A percentile compares a stretch with the other conserved stretches of the same genome.
phyloP scores from a whole-genome alignment of 176 grass and related monocot species.

The Phoenix dactylifera region DNA sequence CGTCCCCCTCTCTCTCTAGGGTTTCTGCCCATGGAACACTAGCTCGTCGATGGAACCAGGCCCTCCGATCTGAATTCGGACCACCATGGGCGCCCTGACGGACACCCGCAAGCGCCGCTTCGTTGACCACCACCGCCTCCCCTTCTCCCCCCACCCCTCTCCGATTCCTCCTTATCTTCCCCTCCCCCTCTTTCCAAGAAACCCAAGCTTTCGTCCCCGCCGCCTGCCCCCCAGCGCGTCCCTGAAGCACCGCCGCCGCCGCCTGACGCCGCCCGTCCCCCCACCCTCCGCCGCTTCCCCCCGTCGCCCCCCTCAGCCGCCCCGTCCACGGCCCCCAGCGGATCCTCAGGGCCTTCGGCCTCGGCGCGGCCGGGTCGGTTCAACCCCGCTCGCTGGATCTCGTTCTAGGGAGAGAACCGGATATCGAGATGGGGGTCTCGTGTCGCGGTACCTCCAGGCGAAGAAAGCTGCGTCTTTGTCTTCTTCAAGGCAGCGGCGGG shows the following conservation, averaged over 20 bases:
- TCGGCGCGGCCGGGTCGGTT: not conserved
- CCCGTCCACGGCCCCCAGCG: conserved; percentile 45
- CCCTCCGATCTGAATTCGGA: not conserved
- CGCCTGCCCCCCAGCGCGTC: not conserved
- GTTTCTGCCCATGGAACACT: too few species aligned
- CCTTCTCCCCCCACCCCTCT: conserved; percentile 8
- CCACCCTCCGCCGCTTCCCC: conserved; percentile 23
- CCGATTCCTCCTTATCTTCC: not conserved
- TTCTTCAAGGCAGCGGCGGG: not conserved
- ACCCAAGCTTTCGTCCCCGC: not conserved
- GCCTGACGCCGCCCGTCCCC: not conserved
- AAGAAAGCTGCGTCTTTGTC: conserved; percentile 7
- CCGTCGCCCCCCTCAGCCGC: conserved; percentile 11
- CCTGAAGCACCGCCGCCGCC: conserved; percentile 2
- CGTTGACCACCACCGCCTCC: conserved; percentile 26
- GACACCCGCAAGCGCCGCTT: conserved; percentile 74
- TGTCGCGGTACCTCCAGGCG: not conserved
- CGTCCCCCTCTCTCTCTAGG: too few species aligned
- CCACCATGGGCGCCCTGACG: conserved; percentile 60
- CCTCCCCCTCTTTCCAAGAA: conserved; percentile 13
- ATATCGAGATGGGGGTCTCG: not conserved
- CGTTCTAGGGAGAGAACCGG: not conserved
- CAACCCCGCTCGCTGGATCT: not conserved
- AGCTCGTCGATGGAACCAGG: not conserved
- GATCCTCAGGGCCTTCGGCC: conserved; percentile 31